phyloP scores from a whole-genome alignment of 495 filamentous ascomycete genomes.

The Neurospora terricola region DNA sequence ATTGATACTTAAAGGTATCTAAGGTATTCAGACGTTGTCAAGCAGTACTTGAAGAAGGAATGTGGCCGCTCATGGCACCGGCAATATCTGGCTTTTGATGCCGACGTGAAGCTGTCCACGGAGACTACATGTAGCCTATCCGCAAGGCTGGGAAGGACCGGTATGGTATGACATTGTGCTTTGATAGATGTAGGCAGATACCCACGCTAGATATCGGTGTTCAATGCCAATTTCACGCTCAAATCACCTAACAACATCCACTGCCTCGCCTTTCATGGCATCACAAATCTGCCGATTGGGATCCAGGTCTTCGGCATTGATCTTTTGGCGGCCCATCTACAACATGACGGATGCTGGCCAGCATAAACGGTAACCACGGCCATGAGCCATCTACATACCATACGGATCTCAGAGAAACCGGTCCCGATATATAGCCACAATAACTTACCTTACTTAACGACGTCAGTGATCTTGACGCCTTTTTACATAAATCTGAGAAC shows the following conservation, averaged over 20 bases:
- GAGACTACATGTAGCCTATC: neutral
- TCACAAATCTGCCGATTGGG: neutral
- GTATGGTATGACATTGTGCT: neutral
- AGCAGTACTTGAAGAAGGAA: neutral
- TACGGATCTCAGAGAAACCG: neutral
- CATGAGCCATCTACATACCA: neutral
- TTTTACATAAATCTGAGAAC: neutral
- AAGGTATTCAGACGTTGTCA: neutral
- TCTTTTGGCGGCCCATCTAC: neutral
- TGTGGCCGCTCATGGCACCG: neutral
- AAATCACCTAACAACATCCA: neutral
- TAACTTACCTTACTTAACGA: neutral
- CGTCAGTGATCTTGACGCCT: neutral
- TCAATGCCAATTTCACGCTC: neutral
- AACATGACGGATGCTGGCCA: neutral
- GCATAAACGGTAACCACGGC: neutral
- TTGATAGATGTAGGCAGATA: neutral
- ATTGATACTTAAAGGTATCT: neutral
- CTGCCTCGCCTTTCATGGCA: neutral
- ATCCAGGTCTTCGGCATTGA: neutral
- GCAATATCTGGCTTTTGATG: neutral
- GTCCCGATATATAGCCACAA: neutral
- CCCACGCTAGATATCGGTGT: neutral
- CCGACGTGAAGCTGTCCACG: neutral
- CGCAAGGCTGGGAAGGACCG: neutral